Conservation (phyloP, 1,139 yeast genomes). For the Diutina siamensis region DNA sequence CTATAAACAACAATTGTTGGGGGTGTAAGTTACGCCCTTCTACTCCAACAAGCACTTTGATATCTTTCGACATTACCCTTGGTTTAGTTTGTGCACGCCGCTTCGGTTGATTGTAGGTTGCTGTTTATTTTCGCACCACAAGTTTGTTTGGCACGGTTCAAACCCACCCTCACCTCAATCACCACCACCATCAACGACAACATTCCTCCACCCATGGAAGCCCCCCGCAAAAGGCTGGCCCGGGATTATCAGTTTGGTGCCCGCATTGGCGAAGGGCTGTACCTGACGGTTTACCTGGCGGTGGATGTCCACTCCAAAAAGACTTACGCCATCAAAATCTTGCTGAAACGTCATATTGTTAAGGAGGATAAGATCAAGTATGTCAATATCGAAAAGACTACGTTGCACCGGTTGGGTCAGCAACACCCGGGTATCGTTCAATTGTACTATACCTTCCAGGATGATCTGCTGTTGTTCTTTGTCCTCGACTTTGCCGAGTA, state of each 20-base stretch:
- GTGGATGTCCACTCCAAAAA: constrained; percentile 44
- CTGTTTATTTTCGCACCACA: neutral
- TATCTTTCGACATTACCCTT: no score
- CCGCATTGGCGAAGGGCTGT: constrained; percentile 71
- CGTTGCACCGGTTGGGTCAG: constrained; percentile 58
- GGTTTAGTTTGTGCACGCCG: no score
- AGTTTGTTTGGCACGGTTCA: neutral
- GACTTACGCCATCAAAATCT: constrained; percentile 63
- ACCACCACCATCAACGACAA: neutral
- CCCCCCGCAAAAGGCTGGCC: constrained; percentile 16
- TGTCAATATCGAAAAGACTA: constrained; percentile 68
- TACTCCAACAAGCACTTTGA: no score
- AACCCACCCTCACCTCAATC: neutral
- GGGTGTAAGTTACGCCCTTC: no score
- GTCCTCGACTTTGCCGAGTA: constrained; percentile 72
- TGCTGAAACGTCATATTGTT: constrained; percentile 64
- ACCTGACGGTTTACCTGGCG: constrained; percentile 65
- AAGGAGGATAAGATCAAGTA: constrained; percentile 71
- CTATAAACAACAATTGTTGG: no score
- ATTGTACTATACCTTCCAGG: constrained; percentile 70
- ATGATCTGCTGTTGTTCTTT: constrained; percentile 58
- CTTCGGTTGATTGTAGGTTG: no score
- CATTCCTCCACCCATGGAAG: neutral
- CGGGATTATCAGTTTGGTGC: constrained; percentile 65
- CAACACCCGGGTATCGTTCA: constrained; percentile 60